These are phyloP conservation scores for Polytolypa hystricis DNA, from an alignment of 2,329 filamentous ascomycete species.

Conservation along the genomic window DNA sequence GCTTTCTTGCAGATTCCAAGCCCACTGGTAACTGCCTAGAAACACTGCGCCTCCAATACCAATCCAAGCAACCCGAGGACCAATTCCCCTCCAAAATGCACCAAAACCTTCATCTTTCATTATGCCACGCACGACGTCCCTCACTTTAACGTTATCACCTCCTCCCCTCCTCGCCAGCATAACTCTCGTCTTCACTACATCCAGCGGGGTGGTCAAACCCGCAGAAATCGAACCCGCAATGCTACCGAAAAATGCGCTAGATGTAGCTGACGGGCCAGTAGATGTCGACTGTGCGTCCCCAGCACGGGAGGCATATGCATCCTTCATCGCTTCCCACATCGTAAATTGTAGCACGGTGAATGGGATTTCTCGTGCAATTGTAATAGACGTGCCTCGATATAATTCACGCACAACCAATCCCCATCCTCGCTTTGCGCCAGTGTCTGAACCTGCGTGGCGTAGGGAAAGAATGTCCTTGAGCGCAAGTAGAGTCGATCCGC, in stretches of 20 bases:
- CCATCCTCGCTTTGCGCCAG: constrained; percentile 23
- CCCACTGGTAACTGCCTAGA: constrained; percentile 84
- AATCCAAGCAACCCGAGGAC: constrained; percentile 86
- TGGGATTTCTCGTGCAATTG: constrained; percentile 88
- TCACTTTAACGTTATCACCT: constrained; percentile 38
- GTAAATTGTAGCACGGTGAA: constrained; percentile 98
- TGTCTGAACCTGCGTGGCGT: constrained; percentile 24
- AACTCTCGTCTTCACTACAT: constrained; percentile 92
- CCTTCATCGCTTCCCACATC: constrained; percentile 88
- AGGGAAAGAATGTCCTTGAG: constrained; percentile 57
- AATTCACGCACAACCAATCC: constrained; percentile 64
- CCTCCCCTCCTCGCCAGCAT: constrained; percentile 70
- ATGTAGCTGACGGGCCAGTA: constrained; percentile 41
- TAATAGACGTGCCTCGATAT: constrained; percentile 86
- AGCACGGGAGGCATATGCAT: constrained; percentile 30
- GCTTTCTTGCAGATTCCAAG: constrained; percentile 59
- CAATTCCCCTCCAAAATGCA: constrained; percentile 44
- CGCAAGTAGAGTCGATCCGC: constrained; percentile 55
- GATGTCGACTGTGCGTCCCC: constrained; percentile 27
- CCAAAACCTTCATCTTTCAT: constrained; percentile 37
- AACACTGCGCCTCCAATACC: constrained; percentile 90
- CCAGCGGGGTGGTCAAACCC: constrained; percentile 78
- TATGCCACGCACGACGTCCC: constrained; percentile 52
- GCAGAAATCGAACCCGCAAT: constrained; percentile 76
- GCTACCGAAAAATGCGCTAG: constrained; percentile 78